Evolutionary conservation across 441 rosid species (phyloP).

Genomic region (Sinapis alba): DNA sequence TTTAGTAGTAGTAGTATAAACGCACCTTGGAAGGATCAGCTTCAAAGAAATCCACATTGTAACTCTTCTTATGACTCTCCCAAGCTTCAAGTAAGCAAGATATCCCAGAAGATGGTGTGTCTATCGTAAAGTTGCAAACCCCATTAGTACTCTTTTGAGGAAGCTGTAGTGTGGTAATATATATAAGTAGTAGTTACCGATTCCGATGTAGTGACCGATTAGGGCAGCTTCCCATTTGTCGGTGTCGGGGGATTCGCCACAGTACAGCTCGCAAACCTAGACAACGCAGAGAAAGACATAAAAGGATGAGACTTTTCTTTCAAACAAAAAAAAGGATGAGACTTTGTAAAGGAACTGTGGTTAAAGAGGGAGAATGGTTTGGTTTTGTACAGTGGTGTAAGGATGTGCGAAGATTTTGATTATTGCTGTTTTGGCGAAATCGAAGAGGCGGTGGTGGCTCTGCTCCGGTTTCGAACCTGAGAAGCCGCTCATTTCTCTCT

Average conservation of each 20-base stretch:
- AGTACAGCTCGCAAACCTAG: conserved; percentile 87
- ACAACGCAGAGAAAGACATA: conserved; percentile 2
- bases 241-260: conserved; percentile 62
- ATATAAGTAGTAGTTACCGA: conserved; percentile 50
- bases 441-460: conserved; percentile 81
- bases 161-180: not conserved
- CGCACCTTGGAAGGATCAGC: conserved; percentile 79
- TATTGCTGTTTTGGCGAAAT: conserved; percentile 79
- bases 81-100: conserved; percentile 66
- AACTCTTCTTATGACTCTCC: conserved; percentile 77
- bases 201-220: conserved; percentile 77
- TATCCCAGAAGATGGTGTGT: conserved; percentile 65
- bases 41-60: conserved; percentile 74
- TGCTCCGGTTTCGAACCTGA: conserved; percentile 63
- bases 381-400: conserved; percentile 60
- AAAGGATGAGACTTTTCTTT: conserved; percentile 19
- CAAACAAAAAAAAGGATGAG: conserved; percentile 1
- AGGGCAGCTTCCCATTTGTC: conserved; percentile 59
- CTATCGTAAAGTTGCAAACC: conserved; percentile 33
- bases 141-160: not conserved
- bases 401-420: conserved; percentile 89
- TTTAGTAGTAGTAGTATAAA: too few relatives aligned
- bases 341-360: conserved; percentile 15
- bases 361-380: not conserved
- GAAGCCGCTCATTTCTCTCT: conserved; percentile 45